Evolutionary conservation across 2,329 filamentous ascomycete genomes (phyloP).

Genomic region (Alternaria angustiovoidea): DNA sequence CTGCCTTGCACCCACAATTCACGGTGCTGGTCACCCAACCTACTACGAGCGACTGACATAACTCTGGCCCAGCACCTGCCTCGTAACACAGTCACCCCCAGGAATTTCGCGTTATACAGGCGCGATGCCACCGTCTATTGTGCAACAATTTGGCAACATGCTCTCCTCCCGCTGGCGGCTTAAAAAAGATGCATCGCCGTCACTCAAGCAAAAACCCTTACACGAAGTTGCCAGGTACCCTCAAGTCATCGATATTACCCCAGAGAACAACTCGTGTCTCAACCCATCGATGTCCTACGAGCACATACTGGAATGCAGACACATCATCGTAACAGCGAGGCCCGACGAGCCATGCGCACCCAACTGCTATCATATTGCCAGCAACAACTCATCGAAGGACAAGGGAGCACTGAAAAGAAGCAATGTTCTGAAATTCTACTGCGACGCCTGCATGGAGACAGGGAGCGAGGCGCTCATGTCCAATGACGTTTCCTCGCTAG

Average conservation of each 20-base stretch:
- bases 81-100: not conserved
- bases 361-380: constrained; percentile 15
- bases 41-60: not conserved
- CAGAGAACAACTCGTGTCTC: constrained; percentile 1
- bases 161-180: not conserved
- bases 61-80: too few species aligned
- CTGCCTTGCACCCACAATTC: not conserved
- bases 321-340: constrained; percentile 8
- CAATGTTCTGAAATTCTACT: constrained; percentile 10
- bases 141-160: not conserved
- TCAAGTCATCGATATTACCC: not conserved
- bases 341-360: constrained; percentile 17
- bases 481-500: not conserved
- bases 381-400: not conserved
- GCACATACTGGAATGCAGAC: constrained; percentile 19
- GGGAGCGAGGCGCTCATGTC: constrained; percentile 1
- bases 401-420: not conserved
- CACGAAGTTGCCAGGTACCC: constrained; percentile 20
- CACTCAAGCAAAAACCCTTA: not conserved
- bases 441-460: constrained; percentile 21
- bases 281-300: constrained; percentile 7
- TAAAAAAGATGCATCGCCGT: not conserved
- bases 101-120: not conserved
- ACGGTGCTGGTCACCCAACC: not conserved
- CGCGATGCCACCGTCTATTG: not conserved